phyloP scores from a whole-genome alignment of 306 rosid species.

The Sechiopsis laciniata region DNA sequence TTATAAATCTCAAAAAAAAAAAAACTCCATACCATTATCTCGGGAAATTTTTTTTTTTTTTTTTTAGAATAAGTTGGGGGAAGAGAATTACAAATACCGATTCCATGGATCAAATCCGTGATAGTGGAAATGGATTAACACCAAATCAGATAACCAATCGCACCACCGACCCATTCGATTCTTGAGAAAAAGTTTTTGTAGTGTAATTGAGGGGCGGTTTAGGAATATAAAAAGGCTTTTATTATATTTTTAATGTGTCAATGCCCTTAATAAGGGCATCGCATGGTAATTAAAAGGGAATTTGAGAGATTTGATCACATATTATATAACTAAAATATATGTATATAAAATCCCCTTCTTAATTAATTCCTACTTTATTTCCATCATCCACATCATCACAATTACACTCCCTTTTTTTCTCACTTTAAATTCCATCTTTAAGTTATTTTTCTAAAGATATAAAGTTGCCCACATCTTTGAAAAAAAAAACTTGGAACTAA shows the following conservation, averaged over 20 bases:
- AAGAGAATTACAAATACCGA: no score
- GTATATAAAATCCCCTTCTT: neutral
- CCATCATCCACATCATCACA: neutral
- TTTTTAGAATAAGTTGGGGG: no score
- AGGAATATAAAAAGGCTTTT: constrained; percentile 1
- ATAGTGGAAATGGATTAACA: no score
- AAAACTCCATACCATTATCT: neutral
- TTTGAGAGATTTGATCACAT: no score
- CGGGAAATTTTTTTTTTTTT: no score
- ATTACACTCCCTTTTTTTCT: neutral
- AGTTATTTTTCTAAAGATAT: constrained; percentile 1
- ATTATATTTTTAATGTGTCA: neutral
- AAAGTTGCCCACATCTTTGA: constrained; percentile 4
- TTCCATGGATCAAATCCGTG: no score
- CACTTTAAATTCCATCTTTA: constrained; percentile 14
- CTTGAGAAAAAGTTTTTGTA: neutral
- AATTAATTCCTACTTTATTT: neutral
- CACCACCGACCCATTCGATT: no score
- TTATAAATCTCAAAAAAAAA: no score
- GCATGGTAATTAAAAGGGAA: neutral
- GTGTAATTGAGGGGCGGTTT: no score
- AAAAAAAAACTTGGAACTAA: neutral
- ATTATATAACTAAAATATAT: neutral
- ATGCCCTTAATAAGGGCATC: neutral
- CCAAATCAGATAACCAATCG: no score